A percentile compares a stretch with the other conserved stretches of the same genome.
phyloP scores from a whole-genome alignment of 2,329 filamentous ascomycete genomes.

The Ophiostoma piceae region DNA sequence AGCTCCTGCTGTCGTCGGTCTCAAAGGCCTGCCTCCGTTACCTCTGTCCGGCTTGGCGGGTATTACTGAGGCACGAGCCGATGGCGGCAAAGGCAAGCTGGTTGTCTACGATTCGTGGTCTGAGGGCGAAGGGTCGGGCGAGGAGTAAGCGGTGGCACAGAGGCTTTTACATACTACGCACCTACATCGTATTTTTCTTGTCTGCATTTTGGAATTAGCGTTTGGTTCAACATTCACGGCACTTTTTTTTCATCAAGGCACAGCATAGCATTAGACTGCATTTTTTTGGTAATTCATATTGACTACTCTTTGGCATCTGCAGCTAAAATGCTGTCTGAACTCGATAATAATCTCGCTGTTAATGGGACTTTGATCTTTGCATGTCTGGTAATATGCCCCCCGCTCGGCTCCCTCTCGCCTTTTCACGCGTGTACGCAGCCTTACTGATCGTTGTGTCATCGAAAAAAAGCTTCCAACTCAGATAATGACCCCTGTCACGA shows the following conservation, averaged over 20 bases:
- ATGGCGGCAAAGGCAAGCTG: conserved; percentile 18
- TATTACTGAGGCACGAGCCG: neutral
- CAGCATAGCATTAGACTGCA: neutral
- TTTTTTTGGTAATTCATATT: neutral
- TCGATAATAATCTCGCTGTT: neutral
- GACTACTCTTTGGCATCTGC: neutral
- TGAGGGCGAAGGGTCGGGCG: conserved; percentile 26
- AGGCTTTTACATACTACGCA: neutral
- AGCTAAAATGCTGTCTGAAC: neutral
- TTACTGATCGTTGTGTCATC: neutral
- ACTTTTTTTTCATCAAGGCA: neutral
- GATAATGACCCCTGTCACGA: neutral
- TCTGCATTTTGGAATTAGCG: neutral
- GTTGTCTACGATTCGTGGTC: conserved; percentile 30
- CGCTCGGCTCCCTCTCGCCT: neutral
- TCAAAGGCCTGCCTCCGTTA: conserved; percentile 6
- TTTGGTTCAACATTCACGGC: neutral
- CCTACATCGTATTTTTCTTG: no score
- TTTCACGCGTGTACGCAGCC: neutral
- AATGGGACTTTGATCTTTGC: no score
- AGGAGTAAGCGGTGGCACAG: conserved; percentile 13
- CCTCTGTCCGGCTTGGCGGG: neutral
- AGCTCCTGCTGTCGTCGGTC: neutral
- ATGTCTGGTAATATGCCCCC: no score
- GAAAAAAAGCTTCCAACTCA: no score